phyloP scores from a whole-genome alignment of 23 red algal species.

The Gracilaria gracilis region DNA sequence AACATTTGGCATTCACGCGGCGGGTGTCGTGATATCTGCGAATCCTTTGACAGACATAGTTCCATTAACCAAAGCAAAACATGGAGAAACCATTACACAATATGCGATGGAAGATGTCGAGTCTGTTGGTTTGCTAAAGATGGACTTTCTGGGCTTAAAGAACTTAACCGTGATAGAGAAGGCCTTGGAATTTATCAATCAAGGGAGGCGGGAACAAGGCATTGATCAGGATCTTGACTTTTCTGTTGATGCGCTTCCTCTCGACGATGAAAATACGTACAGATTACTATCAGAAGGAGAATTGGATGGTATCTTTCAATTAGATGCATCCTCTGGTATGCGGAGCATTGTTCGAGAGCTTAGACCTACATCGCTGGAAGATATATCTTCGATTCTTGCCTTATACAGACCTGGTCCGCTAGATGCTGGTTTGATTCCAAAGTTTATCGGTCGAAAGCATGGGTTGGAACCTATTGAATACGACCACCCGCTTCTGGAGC shows the following conservation, averaged over 20 bases:
- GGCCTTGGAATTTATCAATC: slow-evolving; percentile 68
- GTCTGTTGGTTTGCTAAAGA: slow-evolving; percentile 92
- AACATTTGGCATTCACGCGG: slow-evolving; percentile 95
- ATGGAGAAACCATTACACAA: slow-evolving; percentile 95
- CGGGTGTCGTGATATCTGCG: slow-evolving; percentile 92
- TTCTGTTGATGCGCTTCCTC: slow-evolving; percentile 65
- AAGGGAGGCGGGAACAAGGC: slow-evolving; percentile 27
- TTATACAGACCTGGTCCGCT: slow-evolving; percentile 97
- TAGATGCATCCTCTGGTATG: slow-evolving; percentile 96
- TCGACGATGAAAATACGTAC: slow-evolving; percentile 89
- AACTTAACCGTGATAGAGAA: slow-evolving; percentile 90
- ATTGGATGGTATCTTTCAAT: slow-evolving; percentile 94
- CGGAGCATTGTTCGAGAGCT: slow-evolving; percentile 91
- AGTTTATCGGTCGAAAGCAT: slow-evolving; percentile 88
- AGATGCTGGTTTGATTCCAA: slow-evolving; percentile 93
- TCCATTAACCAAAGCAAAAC: slow-evolving; percentile 85
- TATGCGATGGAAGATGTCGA: slow-evolving; percentile 99
- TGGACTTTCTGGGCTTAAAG: slow-evolving; percentile 97
- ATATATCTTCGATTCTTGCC: slow-evolving; percentile 94
- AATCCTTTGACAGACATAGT: slow-evolving; percentile 87
- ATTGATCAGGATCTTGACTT: slow-evolving; percentile 71
- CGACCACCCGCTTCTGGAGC: slow-evolving; percentile 81
- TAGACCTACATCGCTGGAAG: slow-evolving; percentile 80
- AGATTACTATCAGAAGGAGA: slow-evolving; percentile 77
- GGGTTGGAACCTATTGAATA: slow-evolving; percentile 82